phyloP scores from a whole-genome alignment of 2,329 filamentous ascomycete species.

The Colletotrichum sp. region DNA sequence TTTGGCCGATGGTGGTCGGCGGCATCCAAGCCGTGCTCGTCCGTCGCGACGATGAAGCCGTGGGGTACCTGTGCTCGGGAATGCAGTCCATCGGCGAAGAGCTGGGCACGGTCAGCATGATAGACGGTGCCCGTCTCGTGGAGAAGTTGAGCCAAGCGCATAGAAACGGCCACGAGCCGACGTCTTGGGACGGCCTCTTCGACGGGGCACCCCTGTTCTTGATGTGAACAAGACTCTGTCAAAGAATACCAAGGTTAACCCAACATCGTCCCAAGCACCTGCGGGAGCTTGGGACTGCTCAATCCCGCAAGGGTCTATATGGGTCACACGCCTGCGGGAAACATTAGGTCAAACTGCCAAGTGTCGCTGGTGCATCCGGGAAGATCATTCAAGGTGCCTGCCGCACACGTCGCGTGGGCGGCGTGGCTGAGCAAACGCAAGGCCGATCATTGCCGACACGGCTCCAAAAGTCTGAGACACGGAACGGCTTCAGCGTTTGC shows the following conservation, averaged over 20 bases:
- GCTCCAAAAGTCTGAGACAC: slow-evolving; percentile 3
- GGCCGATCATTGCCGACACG: neutral
- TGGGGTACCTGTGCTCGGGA: neutral
- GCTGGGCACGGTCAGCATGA: slow-evolving; percentile 5
- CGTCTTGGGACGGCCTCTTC: neutral
- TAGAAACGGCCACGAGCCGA: neutral
- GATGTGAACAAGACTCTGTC: neutral
- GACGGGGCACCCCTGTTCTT: slow-evolving; percentile 11
- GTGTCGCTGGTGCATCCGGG: neutral
- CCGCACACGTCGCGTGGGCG: neutral
- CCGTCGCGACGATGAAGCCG: neutral
- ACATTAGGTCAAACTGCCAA: slow-evolving; percentile 11
- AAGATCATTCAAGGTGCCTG: neutral
- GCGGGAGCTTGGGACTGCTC: neutral
- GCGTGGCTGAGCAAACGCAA: neutral
- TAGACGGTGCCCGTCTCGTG: slow-evolving; percentile 8
- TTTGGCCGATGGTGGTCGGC: neutral
- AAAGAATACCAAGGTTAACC: neutral
- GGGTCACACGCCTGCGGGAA: neutral
- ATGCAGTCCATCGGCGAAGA: slow-evolving; percentile 2
- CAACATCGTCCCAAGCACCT: neutral
- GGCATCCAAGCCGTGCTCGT: neutral
- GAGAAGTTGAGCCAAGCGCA: neutral
- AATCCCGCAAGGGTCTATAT: neutral
- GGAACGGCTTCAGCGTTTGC: neutral